Base-by-base conservation (phyloP, 176 grass and related monocot genomes). In the Miscanthus lutarioriparius region DNA sequence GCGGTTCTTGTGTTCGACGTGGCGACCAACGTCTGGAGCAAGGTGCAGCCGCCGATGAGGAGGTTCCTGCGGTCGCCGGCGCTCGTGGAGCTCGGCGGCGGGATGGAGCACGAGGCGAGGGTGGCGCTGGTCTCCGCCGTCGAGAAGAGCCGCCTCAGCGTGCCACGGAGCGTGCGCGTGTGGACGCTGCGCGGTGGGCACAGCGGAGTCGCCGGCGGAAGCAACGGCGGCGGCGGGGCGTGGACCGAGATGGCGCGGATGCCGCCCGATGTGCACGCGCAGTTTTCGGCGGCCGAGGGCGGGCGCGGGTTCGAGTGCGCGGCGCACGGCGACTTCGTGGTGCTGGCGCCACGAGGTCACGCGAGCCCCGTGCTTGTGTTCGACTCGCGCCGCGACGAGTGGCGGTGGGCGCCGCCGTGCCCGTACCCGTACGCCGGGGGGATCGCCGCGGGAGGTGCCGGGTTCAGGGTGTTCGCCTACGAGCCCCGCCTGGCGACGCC, bases 111-210 rank as follows among this genome's bases (percentile, higher is more conserved):
- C 9, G 64, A 77, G 17, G 84, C 73, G 22, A 86, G 87, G 75
- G 84, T 98, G 39, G 89, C 86, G 28, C 85, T 98, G 35, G 93
- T 98, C 5, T 89, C 96, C 1, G 88, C 93, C 22, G 93, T 98
- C 15, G 96, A 98, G 91, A 98, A 98, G 93, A 95, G 88, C 87
- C 83, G 91, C 51, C 93, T 98, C 64, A 98, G 84, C 87, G 89
- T 98, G 47, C 96, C 96, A 8, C 80, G 91, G 22, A 98, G 96
- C 90, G 93, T 98, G 32, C 91, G 96, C 11, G 23, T 98, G 58
- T 98, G 96, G 96, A 74, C 87, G 35, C 83, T 98, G 36, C 91
- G 81, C n/a, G 53, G 28, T 27, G 87, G 73, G 0, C 35, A 61
- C 4, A 68, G 45, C 22, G 61, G n/a, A 30, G 17, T 25, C 0